Evolutionary conservation across 2,329 filamentous ascomycete species (phyloP), one percentile per base, ranked within the genome.

Genomic region (Diatrype stigma): DNA sequence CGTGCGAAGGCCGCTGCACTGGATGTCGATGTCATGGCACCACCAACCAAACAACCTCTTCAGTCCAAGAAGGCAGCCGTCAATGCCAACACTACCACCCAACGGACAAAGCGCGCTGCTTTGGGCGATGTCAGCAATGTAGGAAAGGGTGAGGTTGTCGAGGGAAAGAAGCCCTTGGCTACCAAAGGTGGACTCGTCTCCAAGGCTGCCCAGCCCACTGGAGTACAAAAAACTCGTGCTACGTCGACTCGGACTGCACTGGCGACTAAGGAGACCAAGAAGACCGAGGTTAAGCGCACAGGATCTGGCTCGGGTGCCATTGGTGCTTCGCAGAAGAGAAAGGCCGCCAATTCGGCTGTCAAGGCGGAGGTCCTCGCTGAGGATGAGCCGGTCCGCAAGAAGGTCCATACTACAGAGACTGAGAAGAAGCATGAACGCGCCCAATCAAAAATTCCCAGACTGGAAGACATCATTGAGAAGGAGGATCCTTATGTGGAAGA

Each of bases 81-180:
- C 46, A 77, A 72, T 59, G 68, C 70, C 51, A 73, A 75, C 47
- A 70, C 77, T 63, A 70, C 77, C 45, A 77, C 63, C 45, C 69
- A 70, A 51, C 81, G 87, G 66, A 94, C 89, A 75, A 90, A 19
- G 5, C 40, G 94, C 66, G 82, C 87, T 62, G 92, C 90, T 46
- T 81, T 99, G 35, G 91, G 89, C 52, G 94, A 99, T 75, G 88
- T 96, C 61, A 97, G 91, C 81, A 99, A 99, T 74, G 87, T 96
- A 57, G 84, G 84, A 63, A 97, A 96, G 71, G 80, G 80, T 45
- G 88, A 89, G 49, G 77, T 72, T 6, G 75, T 78, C 56, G 87
- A 89, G 50, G 82, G 79, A 60, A 96, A 95, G 79, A 96, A 96
- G 78, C 73, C 77, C 44, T 68, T 76, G 35, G 72, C 72, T 38